Evolutionary conservation across 2,329 filamentous ascomycete genomes (phyloP).

Genomic region (Pseudonectria foliicola): DNA sequence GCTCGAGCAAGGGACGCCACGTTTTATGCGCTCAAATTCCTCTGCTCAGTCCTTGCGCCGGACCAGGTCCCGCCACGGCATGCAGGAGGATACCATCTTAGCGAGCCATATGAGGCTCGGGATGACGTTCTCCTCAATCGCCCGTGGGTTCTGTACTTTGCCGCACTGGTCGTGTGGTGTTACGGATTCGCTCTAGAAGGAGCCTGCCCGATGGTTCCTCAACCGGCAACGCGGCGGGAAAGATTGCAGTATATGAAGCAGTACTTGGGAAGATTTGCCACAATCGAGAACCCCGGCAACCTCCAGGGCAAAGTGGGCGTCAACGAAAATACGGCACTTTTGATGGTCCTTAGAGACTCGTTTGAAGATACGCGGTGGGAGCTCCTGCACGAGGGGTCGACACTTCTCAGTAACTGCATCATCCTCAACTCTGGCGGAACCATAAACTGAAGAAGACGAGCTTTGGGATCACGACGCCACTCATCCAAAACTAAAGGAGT

Average conservation of each 20-base stretch:
- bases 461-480: constrained; percentile 5
- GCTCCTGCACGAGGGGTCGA: constrained; percentile 78
- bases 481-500: constrained; percentile 1
- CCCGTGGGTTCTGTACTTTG: constrained; percentile 93
- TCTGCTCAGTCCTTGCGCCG: constrained; percentile 74
- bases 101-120: constrained; percentile 64
- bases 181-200: constrained; percentile 91
- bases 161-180: constrained; percentile 86
- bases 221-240: constrained; percentile 53
- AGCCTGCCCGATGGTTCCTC: constrained; percentile 47
- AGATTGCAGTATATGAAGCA: constrained; percentile 71
- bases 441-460: constrained; percentile 14
- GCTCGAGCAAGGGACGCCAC: constrained; percentile 84
- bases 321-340: constrained; percentile 73
- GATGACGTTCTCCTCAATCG: constrained; percentile 87
- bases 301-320: constrained; percentile 66
- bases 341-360: constrained; percentile 74
- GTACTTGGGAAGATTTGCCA: constrained; percentile 67
- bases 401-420: constrained; percentile 74
- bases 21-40: constrained; percentile 84
- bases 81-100: constrained; percentile 33
- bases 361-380: constrained; percentile 87
- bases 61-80: constrained; percentile 29
- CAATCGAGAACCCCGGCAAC: constrained; percentile 67
- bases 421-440: constrained; percentile 26